Conservation (phyloP, 1,284 basidiomycete genomes). For the Puccinia triticina region DNA sequence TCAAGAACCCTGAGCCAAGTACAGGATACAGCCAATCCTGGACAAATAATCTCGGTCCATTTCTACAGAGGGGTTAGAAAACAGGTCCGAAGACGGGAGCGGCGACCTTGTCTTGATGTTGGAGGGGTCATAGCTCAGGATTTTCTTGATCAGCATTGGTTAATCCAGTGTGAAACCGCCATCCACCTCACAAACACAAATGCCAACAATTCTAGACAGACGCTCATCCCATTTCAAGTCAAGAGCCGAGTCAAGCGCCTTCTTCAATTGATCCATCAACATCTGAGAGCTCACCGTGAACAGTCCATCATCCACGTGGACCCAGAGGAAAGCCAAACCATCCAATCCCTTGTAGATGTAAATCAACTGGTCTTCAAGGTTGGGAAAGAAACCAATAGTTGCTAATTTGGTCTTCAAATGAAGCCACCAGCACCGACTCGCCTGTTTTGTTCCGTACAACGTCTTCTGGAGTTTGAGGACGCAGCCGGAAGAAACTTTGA, state of each 20-base stretch:
- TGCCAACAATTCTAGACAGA: neutral
- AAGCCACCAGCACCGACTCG: constrained; percentile 26
- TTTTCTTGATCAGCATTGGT: constrained; percentile 3
- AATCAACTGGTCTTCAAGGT: neutral
- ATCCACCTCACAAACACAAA: neutral
- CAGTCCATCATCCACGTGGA: constrained; percentile 28
- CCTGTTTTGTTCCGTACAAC: constrained; percentile 20
- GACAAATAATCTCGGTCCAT: too few species aligned
- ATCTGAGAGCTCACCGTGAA: neutral
- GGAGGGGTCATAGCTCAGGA: neutral
- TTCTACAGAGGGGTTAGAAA: too few species aligned
- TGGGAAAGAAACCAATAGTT: neutral
- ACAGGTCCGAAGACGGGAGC: too few species aligned
- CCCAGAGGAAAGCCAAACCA: constrained; percentile 14
- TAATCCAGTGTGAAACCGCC: neutral
- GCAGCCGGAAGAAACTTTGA: neutral
- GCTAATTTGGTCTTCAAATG: neutral
- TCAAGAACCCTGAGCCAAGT: too few species aligned
- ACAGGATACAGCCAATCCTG: too few species aligned
- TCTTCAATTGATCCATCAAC: neutral
- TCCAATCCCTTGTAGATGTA: neutral
- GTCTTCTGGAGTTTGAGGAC: neutral
- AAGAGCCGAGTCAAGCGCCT: neutral
- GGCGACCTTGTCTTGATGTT: constrained; percentile 4
- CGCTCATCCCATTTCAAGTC: constrained; percentile 1